Conservation (phyloP, 768 basidiomycete species). For the Tulasnella sp. region DNA sequence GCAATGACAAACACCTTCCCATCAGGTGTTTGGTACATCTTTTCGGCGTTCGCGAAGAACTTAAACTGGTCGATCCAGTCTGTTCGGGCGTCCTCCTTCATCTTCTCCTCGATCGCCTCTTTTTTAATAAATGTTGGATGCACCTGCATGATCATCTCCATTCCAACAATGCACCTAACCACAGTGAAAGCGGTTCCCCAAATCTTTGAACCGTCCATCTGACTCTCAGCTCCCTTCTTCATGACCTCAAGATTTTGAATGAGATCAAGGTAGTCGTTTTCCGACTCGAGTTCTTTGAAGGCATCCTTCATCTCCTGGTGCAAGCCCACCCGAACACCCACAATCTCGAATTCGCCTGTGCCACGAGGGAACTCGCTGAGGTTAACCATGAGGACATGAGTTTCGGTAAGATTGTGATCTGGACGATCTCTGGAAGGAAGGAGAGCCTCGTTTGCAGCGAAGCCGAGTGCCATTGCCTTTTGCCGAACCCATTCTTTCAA, state of each 20-base stretch:
- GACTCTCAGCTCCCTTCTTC: neutral
- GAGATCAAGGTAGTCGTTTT: neutral
- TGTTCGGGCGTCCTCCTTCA: neutral
- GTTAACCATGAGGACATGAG: neutral
- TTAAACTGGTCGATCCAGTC: conserved; percentile 6
- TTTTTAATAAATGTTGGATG: neutral
- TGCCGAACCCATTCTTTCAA: neutral
- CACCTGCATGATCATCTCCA: neutral
- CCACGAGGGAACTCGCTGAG: neutral
- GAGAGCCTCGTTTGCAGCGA: neutral
- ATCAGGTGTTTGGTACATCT: conserved; percentile 7
- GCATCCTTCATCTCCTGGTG: neutral
- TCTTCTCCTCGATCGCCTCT: neutral
- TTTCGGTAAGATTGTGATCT: neutral
- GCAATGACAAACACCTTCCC: neutral
- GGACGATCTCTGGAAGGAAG: neutral
- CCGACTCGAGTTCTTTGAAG: neutral
- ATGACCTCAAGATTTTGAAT: neutral
- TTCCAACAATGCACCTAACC: neutral
- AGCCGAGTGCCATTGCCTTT: neutral
- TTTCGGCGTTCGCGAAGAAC: neutral
- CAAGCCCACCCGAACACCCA: neutral
- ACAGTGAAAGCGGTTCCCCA: neutral
- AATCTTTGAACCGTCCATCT: neutral
- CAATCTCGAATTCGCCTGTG: neutral